These are phyloP conservation scores for Salix arbutifolia DNA, from an alignment of 345 rosid genomes.

Conservation along the genomic window DNA sequence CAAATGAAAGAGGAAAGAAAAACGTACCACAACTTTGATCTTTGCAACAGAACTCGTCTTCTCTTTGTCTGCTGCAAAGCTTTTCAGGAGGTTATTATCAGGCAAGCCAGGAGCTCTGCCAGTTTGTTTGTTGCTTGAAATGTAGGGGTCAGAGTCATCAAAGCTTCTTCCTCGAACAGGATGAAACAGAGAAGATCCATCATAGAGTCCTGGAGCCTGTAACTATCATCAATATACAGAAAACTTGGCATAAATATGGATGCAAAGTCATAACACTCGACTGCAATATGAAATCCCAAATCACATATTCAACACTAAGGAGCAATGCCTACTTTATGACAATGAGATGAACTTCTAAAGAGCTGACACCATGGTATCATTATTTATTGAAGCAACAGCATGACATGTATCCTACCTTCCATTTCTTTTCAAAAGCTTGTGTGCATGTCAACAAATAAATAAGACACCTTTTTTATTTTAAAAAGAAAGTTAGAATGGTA, in stretches of 20 bases:
- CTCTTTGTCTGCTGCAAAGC: slow-evolving; percentile 80
- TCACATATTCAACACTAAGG: not conserved
- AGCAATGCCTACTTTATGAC: not conserved
- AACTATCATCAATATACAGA: slow-evolving; percentile 37
- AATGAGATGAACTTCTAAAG: not conserved
- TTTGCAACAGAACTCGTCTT: slow-evolving; percentile 85
- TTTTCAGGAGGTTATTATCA: slow-evolving; percentile 60
- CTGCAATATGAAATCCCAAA: not conserved
- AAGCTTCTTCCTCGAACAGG: slow-evolving; percentile 73
- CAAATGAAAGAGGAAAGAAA: not conserved
- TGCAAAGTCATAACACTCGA: not conserved
- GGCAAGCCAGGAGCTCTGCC: slow-evolving; percentile 60
- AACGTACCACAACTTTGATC: slow-evolving; percentile 96
- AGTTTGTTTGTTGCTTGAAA: slow-evolving; percentile 52
- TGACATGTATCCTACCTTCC: not conserved
- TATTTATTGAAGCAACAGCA: not conserved
- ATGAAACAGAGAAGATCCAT: slow-evolving; percentile 56
- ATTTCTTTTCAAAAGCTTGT: not conserved
- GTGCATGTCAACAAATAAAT: not conserved
- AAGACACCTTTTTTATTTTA: not conserved
- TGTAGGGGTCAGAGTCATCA: slow-evolving; percentile 71
- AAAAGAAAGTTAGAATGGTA: not conserved
- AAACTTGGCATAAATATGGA: not conserved
- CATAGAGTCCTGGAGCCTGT: slow-evolving; percentile 54
- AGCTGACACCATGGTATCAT: not conserved